These are phyloP conservation scores for Phytopythium oedochilum DNA, from an alignment of 352 stramenopile species.

Conservation along the genomic window DNA sequence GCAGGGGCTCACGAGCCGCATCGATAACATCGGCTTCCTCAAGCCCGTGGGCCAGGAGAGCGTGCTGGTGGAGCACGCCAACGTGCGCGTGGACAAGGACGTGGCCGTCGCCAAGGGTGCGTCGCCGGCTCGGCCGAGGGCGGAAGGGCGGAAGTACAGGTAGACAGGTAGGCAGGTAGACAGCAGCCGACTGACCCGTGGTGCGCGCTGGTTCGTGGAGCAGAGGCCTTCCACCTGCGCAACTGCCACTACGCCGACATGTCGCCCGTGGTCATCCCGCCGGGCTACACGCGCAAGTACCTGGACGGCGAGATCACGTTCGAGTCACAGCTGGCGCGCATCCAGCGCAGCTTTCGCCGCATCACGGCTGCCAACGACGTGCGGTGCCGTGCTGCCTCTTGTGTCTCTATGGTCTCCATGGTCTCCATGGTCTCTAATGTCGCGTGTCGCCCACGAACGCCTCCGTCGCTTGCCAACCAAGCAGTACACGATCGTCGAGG, in stretches of 20 bases:
- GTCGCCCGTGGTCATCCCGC: slow-evolving; percentile 95
- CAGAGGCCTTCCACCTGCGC: slow-evolving; percentile 93
- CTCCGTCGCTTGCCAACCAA: no score
- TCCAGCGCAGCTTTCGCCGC: slow-evolving; percentile 59
- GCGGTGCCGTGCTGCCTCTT: background rate
- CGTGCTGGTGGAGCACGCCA: slow-evolving; percentile 57
- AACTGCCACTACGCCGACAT: slow-evolving; percentile 93
- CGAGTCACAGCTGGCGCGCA: slow-evolving; percentile 63
- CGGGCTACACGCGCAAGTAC: slow-evolving; percentile 95
- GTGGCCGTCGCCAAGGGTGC: slow-evolving; percentile 86
- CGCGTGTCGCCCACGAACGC: background rate
- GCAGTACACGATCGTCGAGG: slow-evolving; percentile 82
- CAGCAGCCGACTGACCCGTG: background rate
- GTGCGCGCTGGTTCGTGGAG: background rate
- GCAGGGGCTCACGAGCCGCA: slow-evolving; percentile 90
- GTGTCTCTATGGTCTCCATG: no score
- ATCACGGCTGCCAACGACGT: slow-evolving; percentile 67
- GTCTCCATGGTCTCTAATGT: no score
- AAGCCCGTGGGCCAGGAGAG: slow-evolving; percentile 95
- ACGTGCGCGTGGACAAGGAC: slow-evolving; percentile 89
- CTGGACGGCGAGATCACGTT: slow-evolving; percentile 91
- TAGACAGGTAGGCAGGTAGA: no score
- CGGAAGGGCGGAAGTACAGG: no score
- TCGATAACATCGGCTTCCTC: slow-evolving; percentile 88
- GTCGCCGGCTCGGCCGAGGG: no score